A percentile compares a stretch with the other conserved stretches of the same genome.
Evolutionary conservation across 257 asterid genomes (phyloP).

Genomic region (Solanum arcanum): DNA sequence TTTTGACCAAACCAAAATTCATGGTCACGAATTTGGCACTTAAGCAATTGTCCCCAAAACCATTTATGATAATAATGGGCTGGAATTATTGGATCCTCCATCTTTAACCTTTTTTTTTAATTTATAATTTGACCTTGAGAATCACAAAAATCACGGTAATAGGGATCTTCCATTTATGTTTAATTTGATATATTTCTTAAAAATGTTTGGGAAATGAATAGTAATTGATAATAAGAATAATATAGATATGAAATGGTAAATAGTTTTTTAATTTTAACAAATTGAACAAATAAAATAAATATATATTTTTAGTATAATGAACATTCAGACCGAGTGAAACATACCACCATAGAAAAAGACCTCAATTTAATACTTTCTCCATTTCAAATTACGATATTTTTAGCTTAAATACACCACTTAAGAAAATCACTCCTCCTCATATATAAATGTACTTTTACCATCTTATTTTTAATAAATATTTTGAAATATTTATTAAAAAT

Average conservation of each 20-base stretch:
- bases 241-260: neutral
- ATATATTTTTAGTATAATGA: neutral
- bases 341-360: neutral
- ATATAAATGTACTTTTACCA: neutral
- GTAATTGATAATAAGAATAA: too few relatives aligned
- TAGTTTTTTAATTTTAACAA: too few relatives aligned
- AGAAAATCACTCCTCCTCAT: neutral
- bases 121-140: neutral
- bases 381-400: neutral
- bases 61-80: neutral
- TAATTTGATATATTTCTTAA: too few relatives aligned
- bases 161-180: neutral
- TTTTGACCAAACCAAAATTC: neutral
- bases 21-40: neutral
- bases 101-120: neutral
- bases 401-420: neutral
- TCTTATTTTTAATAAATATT: neutral
- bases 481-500: too few relatives aligned
- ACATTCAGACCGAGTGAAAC: neutral
- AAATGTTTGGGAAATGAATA: too few relatives aligned
- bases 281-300: fast-evolving
- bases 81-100: neutral
- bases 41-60: neutral
- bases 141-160: neutral
- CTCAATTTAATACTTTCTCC: neutral